Evolutionary conservation across 176 grass and related monocot species (phyloP).

Genomic region (Oryza punctata): DNA sequence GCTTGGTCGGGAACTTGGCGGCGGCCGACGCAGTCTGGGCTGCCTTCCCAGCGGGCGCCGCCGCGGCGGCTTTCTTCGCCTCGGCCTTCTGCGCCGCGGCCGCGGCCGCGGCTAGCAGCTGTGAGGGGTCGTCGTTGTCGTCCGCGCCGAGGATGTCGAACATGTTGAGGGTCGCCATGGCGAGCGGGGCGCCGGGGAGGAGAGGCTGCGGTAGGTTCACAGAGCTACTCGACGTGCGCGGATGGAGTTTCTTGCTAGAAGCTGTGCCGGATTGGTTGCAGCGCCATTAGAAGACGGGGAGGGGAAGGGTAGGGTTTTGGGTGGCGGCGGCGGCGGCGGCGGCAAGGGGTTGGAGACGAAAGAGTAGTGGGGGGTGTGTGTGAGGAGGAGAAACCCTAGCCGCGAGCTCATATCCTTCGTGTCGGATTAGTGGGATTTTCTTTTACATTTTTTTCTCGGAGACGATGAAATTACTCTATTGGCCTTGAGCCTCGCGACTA

Average conservation of each 20-base stretch:
- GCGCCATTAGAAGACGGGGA: conserved; percentile 40
- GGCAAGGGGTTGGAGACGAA: conserved; percentile 27
- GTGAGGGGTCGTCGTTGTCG: conserved; percentile 83
- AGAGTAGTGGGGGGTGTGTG: neutral
- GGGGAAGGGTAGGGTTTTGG: conserved; percentile 32
- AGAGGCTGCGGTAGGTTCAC: neutral
- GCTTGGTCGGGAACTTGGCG: conserved; percentile 71
- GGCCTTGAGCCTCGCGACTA: neutral
- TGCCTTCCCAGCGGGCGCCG: conserved; percentile 44
- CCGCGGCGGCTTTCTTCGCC: conserved; percentile 31
- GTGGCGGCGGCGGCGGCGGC: conserved; percentile 34
- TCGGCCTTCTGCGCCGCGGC: conserved; percentile 56
- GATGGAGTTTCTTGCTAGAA: conserved; percentile 25
- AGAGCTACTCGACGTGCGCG: neutral
- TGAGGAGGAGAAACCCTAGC: conserved; percentile 80
- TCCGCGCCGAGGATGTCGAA: conserved; percentile 73
- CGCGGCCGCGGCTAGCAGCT: conserved; percentile 47
- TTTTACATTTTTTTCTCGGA: neutral
- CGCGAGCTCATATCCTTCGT: conserved; percentile 50
- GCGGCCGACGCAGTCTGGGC: conserved; percentile 28
- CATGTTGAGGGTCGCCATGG: conserved; percentile 63
- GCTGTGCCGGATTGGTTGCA: conserved; percentile 18
- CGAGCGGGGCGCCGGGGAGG: neutral
- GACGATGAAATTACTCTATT: neutral
- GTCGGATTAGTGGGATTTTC: conserved; percentile 30